Evolutionary conservation across 2,329 filamentous ascomycete genomes (phyloP), one percentile per base, ranked within the genome.

Genomic region (Ophiocordyceps sinensis): DNA sequence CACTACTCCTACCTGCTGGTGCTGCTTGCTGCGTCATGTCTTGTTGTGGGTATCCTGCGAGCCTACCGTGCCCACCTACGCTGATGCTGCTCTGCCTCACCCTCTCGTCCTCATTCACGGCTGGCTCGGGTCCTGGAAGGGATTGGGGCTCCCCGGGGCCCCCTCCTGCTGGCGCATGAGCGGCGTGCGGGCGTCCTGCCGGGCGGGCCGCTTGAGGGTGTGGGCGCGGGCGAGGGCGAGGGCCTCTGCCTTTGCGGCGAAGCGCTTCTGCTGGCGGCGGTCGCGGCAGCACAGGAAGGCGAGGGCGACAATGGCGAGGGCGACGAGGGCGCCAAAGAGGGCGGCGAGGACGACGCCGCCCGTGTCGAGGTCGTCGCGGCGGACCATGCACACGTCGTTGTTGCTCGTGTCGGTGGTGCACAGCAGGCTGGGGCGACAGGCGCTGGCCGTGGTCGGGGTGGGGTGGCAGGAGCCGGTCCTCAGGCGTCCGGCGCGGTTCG

Each of bases 271-370:
- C 49, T 61, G 48, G 53, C 55, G 56, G 49, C 65, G 60, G 48
- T 76, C 71, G 45, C 60, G 60, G 62, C 65, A 70, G 66, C 69
- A 75, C 47, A 68, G 59, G 61, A 67, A 67, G 51, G 66, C 63
- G 42, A 76, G 55, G 46, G 57, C 48, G 38, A 51, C 55, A 44
- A 68, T 45, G 47, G 61, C 56, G 40, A 60, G 36, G 46, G 57
- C 53, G 45, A 68, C 50, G 44, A 54, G 58, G n/a, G 55, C 46
- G 42, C 59, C 66, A 31, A 77, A 66, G 53, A 68, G 49, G 46
- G 70, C 57, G 50, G 64, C 57, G 46, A 75, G 61, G 52, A 72
- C 58, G 50, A 71, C 59, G 45, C 66, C 70, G 34, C 59, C 59
- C 2, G 62, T 51, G 48, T 62, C 62, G 41, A 74, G 57, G 17